These are phyloP conservation scores for Aspergillus costaricaensis DNA, from an alignment of 2,329 filamentous ascomycete species.

Conservation along the genomic window DNA sequence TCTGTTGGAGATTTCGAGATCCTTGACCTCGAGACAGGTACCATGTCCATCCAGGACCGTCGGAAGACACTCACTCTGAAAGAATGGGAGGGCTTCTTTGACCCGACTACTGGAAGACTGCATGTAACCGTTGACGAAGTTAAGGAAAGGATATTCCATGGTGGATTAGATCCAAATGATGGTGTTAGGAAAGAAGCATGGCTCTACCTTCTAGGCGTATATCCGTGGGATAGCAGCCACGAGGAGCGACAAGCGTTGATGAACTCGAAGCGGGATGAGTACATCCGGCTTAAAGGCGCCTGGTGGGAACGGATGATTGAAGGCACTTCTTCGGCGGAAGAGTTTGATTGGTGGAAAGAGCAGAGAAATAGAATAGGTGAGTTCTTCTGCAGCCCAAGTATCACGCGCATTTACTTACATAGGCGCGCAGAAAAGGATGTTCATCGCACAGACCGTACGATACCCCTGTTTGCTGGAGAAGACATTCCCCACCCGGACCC, in stretches of 20 bases:
- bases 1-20: constrained; percentile 96
- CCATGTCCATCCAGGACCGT: constrained; percentile 72
- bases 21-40: constrained; percentile 73
- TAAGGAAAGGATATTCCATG: constrained; percentile 96
- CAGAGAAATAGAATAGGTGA: constrained; percentile 90
- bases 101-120: constrained; percentile 70
- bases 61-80: constrained; percentile 74
- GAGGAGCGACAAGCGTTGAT: constrained; percentile 82
- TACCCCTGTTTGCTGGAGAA: constrained; percentile 94
- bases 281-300: constrained; percentile 85
- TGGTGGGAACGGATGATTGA: constrained; percentile 97
- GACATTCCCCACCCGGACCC: constrained; percentile 96
- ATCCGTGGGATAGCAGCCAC: constrained; percentile 86
- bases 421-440: constrained; percentile 84
- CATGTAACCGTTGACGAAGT: constrained; percentile 85
- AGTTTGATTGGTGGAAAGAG: constrained; percentile 95
- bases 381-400: constrained; percentile 28
- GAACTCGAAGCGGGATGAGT: constrained; percentile 86
- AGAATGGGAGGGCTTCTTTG: constrained; percentile 93
- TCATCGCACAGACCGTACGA: constrained; percentile 90
- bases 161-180: constrained; percentile 83
- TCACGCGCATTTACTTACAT: background rate
- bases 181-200: constrained; percentile 95
- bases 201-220: constrained; percentile 88
- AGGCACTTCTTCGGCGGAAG: constrained; percentile 73